Conservation (phyloP, 169 alveolate genomes). For the Plasmodium fragile region DNA sequence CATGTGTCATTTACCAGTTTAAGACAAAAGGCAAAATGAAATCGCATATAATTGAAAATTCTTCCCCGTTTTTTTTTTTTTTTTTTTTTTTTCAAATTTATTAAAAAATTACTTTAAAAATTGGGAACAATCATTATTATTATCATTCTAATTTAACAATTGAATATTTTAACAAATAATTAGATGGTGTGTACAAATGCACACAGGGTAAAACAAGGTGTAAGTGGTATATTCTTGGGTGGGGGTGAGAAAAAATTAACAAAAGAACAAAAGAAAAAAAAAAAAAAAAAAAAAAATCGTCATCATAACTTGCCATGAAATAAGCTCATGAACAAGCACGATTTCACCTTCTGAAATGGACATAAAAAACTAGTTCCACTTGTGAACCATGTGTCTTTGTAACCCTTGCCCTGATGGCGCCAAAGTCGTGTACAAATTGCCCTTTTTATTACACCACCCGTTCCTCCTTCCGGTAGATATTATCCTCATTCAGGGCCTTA, state of each 20-base stretch:
- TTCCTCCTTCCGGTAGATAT: conserved; percentile 21
- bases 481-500: conserved; percentile 7
- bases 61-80: background rate
- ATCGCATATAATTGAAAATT: background rate
- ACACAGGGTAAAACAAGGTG: background rate
- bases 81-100: conserved; percentile 10
- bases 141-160: conserved; percentile 15
- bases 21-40: background rate
- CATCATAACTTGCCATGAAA: background rate
- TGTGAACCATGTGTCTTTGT: background rate
- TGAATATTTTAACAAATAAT: conserved; percentile 15
- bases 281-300: background rate
- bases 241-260: background rate
- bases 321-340: background rate
- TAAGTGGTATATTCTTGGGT: background rate
- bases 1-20: background rate
- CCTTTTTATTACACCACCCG: background rate
- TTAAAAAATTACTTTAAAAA: conserved; percentile 30
- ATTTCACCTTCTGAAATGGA: background rate
- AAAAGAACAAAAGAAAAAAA: background rate
- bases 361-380: background rate
- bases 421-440: background rate
- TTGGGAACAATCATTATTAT: conserved; percentile 7
- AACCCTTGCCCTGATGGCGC: background rate
- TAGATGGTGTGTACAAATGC: background rate